Evolutionary conservation across 2,329 filamentous ascomycete genomes (phyloP).

Genomic region (Ophiostoma tasmaniense): DNA sequence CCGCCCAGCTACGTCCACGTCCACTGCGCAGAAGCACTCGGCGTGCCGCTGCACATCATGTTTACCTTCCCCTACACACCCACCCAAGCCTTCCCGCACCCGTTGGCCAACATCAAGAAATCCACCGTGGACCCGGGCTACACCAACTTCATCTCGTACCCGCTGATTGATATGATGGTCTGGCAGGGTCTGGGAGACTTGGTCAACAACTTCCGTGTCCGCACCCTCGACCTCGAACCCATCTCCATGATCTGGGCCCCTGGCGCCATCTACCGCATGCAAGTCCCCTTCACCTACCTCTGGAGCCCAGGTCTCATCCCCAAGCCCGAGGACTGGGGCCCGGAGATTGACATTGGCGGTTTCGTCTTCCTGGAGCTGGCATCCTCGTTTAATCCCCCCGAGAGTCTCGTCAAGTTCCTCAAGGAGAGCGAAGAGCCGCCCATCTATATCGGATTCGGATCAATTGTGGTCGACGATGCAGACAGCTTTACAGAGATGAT

Average conservation of each 20-base stretch:
- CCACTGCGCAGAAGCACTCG: slow-evolving; percentile 70
- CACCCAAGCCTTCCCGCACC: slow-evolving; percentile 67
- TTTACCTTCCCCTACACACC: slow-evolving; percentile 81
- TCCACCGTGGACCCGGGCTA: slow-evolving; percentile 64
- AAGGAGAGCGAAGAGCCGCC: slow-evolving; percentile 48
- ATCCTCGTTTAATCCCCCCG: slow-evolving; percentile 50
- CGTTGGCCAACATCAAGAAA: slow-evolving; percentile 64
- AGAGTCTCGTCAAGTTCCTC: slow-evolving; percentile 49
- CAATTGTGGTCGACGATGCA: slow-evolving; percentile 66
- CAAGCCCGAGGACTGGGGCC: slow-evolving; percentile 60
- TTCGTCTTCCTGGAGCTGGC: slow-evolving; percentile 70
- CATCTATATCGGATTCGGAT: slow-evolving; percentile 69
- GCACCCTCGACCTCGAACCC: slow-evolving; percentile 61
- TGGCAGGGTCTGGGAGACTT: slow-evolving; percentile 84
- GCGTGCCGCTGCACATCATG: slow-evolving; percentile 74
- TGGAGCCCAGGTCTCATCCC: slow-evolving; percentile 60
- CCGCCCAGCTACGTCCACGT: slow-evolving; percentile 71
- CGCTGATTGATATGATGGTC: slow-evolving; percentile 75
- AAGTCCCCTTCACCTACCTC: slow-evolving; percentile 68
- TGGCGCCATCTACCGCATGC: slow-evolving; percentile 60
- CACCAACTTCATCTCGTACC: slow-evolving; percentile 73
- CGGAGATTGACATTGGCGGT: slow-evolving; percentile 63
- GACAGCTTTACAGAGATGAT: slow-evolving; percentile 62
- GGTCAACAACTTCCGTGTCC: slow-evolving; percentile 64
- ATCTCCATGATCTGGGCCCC: slow-evolving; percentile 72